Base-by-base conservation (phyloP, 768 basidiomycete species). In the Hygrocybe punicea region DNA sequence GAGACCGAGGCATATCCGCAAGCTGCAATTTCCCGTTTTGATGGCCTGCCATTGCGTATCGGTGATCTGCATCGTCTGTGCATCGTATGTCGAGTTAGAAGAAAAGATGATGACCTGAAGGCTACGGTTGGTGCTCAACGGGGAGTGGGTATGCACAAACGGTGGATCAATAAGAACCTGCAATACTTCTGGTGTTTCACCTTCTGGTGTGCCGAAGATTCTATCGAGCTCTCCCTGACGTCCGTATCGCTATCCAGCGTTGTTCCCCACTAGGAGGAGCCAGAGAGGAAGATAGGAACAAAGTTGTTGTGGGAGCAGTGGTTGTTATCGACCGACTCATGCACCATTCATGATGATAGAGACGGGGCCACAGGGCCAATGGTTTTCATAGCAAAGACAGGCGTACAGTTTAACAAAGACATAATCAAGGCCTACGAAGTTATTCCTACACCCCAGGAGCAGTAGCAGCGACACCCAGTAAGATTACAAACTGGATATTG, bases 81-180 rank as follows among this genome's bases (percentile, higher is more conserved):
- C 23, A 74, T 98, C 50, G 86, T 98, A 24, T 98, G 95, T 70
- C 84, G 93, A 21, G 82, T 89, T 7, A 80, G 94, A 49, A 80
- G 80, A 55, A 84, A 78, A 60, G 90, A 91, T 46, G 96, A 98
- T 63, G 94, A 96, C 68, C 64, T 92, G 40, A 86, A 83, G 58
- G 87, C 93, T 1, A 95, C 95, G 0, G 94, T 98, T 1, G 94
- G 95, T 4, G 92, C 83, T 5, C 96, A 98, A 73, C 76, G 96
- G 23, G 92, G 93, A 0, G 82, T 81, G 60, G 91, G 91, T 2
- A 79, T 98, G 69, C 96, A 98, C 68, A 77, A 75, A 29, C 79
- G 79, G n/a, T 93, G 91, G 84, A 73, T 93, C n/a, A 84, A 80
- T n/a, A n/a, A n/a, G n/a, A n/a, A n/a, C n/a, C n/a, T n/a, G n/a